phyloP scores from a whole-genome alignment of 2,329 filamentous ascomycete genomes.

The Neopestalotiopsis rosae region DNA sequence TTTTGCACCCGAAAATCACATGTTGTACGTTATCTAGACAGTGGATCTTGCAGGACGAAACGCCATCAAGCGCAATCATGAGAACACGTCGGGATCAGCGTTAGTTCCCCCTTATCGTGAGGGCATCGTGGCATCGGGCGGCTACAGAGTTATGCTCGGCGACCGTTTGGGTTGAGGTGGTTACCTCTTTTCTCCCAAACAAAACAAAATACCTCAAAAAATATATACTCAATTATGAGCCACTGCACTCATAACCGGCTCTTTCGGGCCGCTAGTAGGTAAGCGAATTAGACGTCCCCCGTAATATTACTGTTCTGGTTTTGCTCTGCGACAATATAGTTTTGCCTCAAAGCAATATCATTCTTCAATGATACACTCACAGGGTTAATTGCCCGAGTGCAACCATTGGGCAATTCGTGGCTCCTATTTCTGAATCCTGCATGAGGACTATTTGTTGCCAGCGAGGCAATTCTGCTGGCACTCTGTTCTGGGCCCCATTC shows the following conservation, averaged over 20 bases:
- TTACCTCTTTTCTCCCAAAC: not conserved
- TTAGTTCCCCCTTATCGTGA: slow-evolving; percentile 4
- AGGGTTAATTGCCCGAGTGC: slow-evolving; percentile 12
- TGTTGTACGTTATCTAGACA: slow-evolving; percentile 4
- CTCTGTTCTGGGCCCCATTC: not conserved
- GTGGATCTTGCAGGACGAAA: slow-evolving; percentile 4
- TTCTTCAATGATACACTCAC: slow-evolving; percentile 1
- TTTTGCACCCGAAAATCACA: slow-evolving; percentile 6
- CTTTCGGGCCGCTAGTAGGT: slow-evolving; percentile 8
- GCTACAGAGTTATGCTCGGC: slow-evolving; percentile 9
- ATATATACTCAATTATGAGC: not conserved
- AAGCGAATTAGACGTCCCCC: slow-evolving; percentile 5
- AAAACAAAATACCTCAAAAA: not conserved
- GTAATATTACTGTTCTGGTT: slow-evolving; percentile 10
- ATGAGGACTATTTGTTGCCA: slow-evolving; percentile 2
- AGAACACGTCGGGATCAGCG: slow-evolving; percentile 12
- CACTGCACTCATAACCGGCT: slow-evolving; percentile 1
- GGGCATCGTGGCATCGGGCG: slow-evolving; percentile 6
- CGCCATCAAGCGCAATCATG: not conserved
- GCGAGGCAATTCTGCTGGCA: not conserved
- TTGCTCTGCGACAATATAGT: not conserved
- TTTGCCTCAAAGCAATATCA: slow-evolving; percentile 3
- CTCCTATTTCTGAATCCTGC: not conserved
- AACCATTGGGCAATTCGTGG: slow-evolving; percentile 9
- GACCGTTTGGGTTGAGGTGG: not conserved